These are phyloP conservation scores for Fonsecaea nubica DNA, from an alignment of 2,329 filamentous ascomycete genomes.

Conservation along the genomic window DNA sequence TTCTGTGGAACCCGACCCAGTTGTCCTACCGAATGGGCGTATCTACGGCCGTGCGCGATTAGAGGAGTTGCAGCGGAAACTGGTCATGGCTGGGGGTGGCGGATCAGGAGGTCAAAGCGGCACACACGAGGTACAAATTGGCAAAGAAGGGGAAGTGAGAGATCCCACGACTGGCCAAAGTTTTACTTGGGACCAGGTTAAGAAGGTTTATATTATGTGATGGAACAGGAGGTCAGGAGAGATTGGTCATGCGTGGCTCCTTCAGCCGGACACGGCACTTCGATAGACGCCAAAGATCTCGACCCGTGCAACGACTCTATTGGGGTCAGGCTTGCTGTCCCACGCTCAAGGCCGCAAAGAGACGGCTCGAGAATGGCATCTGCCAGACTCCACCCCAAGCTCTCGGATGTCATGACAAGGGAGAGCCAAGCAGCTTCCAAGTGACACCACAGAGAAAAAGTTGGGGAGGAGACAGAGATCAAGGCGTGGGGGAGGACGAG, in stretches of 20 bases:
- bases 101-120: slow-evolving; percentile 16
- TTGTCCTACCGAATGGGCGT: slow-evolving; percentile 84
- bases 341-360: background rate
- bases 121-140: slow-evolving; percentile 31
- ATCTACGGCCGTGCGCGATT: slow-evolving; percentile 81
- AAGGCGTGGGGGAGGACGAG: background rate
- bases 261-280: background rate
- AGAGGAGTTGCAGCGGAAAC: slow-evolving; percentile 77
- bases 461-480: background rate
- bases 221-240: background rate
- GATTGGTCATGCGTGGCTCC: background rate
- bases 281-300: background rate
- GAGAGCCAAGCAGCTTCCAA: too few species aligned
- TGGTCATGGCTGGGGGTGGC: slow-evolving; percentile 47
- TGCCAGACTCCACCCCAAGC: too few species aligned
- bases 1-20: slow-evolving; percentile 83
- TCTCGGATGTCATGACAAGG: too few species aligned
- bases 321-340: background rate
- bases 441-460: background rate
- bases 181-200: slow-evolving; percentile 67
- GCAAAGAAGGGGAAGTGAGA: slow-evolving; percentile 66
- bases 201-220: slow-evolving; percentile 90
- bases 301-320: background rate
- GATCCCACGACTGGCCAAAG: slow-evolving; percentile 79
- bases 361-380: background rate